Percentiles rank a stretch among this genome's conserved stretches.
phyloP scores from a whole-genome alignment of 78 protist species.

The Dictyostelium capitatum region DNA sequence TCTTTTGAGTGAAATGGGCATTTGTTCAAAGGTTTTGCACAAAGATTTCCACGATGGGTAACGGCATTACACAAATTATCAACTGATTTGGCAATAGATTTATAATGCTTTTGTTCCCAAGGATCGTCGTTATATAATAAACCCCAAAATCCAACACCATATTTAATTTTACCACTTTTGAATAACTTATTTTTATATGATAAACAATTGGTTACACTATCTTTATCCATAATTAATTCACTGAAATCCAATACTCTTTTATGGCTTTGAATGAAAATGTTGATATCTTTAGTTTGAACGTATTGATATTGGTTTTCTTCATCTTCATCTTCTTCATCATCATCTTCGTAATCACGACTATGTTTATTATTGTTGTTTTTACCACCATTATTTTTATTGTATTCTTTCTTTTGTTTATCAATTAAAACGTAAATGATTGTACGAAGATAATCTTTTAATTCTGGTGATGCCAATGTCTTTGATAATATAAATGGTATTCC shows the following conservation, averaged over 20 bases:
- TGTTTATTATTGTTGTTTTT: not conserved
- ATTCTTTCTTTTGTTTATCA: not conserved
- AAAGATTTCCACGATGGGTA: not conserved
- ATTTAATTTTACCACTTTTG: conserved; percentile 6
- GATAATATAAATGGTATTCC: not conserved
- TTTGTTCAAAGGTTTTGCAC: not conserved
- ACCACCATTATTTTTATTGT: not conserved
- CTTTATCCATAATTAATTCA: not conserved
- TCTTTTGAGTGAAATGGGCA: not conserved
- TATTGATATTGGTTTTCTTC: not conserved
- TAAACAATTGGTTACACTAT: conserved; percentile 11
- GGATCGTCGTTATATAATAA: not conserved
- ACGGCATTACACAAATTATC: not conserved
- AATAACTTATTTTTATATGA: not conserved
- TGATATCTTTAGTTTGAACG: conserved; percentile 12
- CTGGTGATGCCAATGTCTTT: not conserved
- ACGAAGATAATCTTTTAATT: conserved; percentile 1
- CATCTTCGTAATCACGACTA: not conserved
- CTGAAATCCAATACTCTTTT: not conserved
- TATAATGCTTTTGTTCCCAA: not conserved
- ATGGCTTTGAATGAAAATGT: not conserved
- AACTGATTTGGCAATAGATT: too few species aligned
- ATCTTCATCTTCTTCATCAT: not conserved
- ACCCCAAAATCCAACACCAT: not conserved
- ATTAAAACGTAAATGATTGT: not conserved